A percentile compares a stretch with the other conserved stretches of the same genome.
Conservation (phyloP, 345 rosid species). For the Gossypium thurberi region DNA sequence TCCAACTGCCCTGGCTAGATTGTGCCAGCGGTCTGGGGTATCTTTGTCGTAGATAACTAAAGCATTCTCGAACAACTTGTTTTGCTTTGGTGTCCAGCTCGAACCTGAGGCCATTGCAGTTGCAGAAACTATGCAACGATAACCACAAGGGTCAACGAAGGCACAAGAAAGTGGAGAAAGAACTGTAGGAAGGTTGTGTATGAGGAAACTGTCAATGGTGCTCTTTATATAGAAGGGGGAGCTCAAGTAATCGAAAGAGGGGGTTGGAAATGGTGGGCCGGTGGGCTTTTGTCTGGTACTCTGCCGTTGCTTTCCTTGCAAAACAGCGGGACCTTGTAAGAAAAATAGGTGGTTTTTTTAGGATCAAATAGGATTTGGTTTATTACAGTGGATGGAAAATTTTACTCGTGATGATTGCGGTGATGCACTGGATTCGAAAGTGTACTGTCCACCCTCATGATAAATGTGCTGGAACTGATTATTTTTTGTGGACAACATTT, state of each 20-base stretch:
- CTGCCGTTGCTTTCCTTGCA: constrained; percentile 18
- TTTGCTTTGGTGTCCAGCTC: constrained; percentile 42
- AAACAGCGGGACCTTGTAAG: constrained; percentile 15
- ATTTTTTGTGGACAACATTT: not conserved
- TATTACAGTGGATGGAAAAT: constrained; percentile 2
- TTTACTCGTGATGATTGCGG: not conserved
- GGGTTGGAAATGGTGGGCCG: constrained; percentile 8
- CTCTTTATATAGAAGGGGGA: constrained; percentile 23
- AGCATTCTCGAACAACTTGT: constrained; percentile 52
- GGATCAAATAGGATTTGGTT: not conserved
- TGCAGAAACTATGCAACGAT: not conserved
- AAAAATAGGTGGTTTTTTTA: not conserved
- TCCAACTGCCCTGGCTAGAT: constrained; percentile 44
- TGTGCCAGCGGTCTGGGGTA: constrained; percentile 45
- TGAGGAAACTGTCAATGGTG: constrained; percentile 12
- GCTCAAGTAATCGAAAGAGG: not conserved
- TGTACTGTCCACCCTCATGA: not conserved
- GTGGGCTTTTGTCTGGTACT: constrained; percentile 2
- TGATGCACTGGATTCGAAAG: not conserved
- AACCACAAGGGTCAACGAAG: not conserved
- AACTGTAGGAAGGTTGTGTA: not conserved
- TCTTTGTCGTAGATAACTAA: constrained; percentile 38
- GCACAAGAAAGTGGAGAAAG: not conserved
- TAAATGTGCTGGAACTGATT: constrained; percentile 1
- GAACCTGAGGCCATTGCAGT: constrained; percentile 31